These are phyloP conservation scores for Populus tremula DNA, from an alignment of 345 rosid genomes.

Conservation along the genomic window DNA sequence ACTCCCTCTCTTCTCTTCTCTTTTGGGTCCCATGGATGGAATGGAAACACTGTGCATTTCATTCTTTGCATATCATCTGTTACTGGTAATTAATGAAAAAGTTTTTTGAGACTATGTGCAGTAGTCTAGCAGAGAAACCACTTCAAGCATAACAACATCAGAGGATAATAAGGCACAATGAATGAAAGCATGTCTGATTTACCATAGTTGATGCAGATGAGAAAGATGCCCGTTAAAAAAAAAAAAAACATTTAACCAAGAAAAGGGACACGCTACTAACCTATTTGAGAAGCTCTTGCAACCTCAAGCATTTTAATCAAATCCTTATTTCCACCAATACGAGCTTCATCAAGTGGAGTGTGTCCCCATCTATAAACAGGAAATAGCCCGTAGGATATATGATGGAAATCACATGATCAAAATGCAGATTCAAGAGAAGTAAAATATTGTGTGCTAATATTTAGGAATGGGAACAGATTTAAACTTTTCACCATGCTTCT, in stretches of 20 bases:
- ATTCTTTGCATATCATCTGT: constrained; percentile 23
- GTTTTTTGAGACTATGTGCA: too few species aligned
- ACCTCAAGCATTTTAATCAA: constrained; percentile 61
- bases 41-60: constrained; percentile 67
- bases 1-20: constrained; percentile 52
- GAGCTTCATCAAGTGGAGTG: constrained; percentile 65
- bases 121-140: not conserved
- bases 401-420: not conserved
- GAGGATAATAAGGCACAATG: too few species aligned
- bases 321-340: constrained; percentile 47
- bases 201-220: too few species aligned
- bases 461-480: too few species aligned
- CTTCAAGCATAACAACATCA: not conserved
- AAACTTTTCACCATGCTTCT: too few species aligned
- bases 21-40: constrained; percentile 47
- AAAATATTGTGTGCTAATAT: too few species aligned
- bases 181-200: too few species aligned
- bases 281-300: constrained; percentile 46
- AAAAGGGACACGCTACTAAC: constrained; percentile 15
- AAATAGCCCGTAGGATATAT: not conserved
- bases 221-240: too few species aligned
- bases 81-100: not conserved
- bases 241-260: too few species aligned
- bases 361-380: constrained; percentile 72
- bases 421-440: not conserved